Evolutionary conservation across 1,284 basidiomycete genomes (phyloP).

Genomic region (Papiliotrema terrestris): DNA sequence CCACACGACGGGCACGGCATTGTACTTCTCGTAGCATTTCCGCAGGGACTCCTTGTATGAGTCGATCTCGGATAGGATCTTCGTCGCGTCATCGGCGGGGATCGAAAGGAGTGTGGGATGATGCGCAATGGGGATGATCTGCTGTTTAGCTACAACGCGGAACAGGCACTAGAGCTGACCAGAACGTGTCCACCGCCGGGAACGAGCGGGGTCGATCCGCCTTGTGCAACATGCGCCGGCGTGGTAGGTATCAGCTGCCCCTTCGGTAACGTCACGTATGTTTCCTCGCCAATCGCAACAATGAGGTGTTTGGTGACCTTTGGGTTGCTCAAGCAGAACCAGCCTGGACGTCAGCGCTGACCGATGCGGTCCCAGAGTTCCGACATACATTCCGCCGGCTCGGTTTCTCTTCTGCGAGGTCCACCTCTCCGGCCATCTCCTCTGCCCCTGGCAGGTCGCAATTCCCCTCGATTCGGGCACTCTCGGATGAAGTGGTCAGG

Average conservation of each 20-base stretch:
- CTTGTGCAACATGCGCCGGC: conserved; percentile 48
- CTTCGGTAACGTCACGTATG: conserved; percentile 88
- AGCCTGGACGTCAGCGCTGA: conserved; percentile 55
- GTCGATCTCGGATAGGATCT: conserved; percentile 75
- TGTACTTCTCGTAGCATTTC: conserved; percentile 67
- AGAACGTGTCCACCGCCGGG: conserved; percentile 92
- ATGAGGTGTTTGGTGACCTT: conserved; percentile 87
- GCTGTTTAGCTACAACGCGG: not conserved
- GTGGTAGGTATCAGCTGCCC: conserved; percentile 82
- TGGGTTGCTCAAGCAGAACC: conserved; percentile 95
- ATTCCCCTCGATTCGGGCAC: conserved; percentile 69
- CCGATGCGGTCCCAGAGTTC: not conserved
- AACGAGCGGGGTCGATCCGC: conserved; percentile 54
- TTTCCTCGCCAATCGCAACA: conserved; percentile 84
- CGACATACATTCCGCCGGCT: conserved; percentile 56
- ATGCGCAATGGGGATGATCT: conserved; percentile 74
- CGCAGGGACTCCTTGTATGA: conserved; percentile 74
- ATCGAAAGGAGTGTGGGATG: conserved; percentile 64
- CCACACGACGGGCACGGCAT: conserved; percentile 68
- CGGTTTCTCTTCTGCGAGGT: conserved; percentile 50
- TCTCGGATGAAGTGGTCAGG: conserved; percentile 79
- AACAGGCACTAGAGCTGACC: conserved; percentile 25
- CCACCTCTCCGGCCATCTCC: conserved; percentile 51
- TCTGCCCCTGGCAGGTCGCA: conserved; percentile 23
- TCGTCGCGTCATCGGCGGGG: conserved; percentile 67